A percentile compares a stretch with the other conserved stretches of the same genome.
Evolutionary conservation across 208 protist genomes (phyloP).

Genomic region (Lotmaria passim): DNA sequence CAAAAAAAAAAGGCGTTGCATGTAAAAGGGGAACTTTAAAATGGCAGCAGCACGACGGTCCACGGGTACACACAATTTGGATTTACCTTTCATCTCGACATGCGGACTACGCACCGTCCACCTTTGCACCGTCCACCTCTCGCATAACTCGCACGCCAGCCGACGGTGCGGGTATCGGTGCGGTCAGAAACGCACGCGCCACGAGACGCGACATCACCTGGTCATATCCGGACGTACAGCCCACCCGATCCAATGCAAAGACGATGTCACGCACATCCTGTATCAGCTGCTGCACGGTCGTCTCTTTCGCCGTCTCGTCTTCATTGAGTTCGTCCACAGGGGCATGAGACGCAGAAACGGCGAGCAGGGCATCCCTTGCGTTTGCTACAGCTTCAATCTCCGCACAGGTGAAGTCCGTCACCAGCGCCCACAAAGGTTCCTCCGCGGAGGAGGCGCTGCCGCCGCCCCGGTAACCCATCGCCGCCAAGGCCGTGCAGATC

Average conservation of each 20-base stretch:
- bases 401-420: slow-evolving; percentile 42
- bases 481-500: slow-evolving; percentile 48
- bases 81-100: no score
- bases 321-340: neutral
- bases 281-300: neutral
- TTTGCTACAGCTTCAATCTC: slow-evolving; percentile 23
- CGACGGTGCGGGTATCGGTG: slow-evolving; percentile 63
- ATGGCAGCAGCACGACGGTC: no score
- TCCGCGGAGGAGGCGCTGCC: slow-evolving; percentile 24
- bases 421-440: slow-evolving; percentile 50
- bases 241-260: slow-evolving; percentile 77
- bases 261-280: slow-evolving; percentile 57
- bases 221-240: slow-evolving; percentile 49
- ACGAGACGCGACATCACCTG: slow-evolving; percentile 71
- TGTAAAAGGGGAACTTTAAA: no score
- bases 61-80: no score
- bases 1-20: no score
- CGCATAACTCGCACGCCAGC: slow-evolving; percentile 39
- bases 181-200: slow-evolving; percentile 34
- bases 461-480: slow-evolving; percentile 47
- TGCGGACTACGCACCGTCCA: neutral
- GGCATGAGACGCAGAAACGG: neutral
- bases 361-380: slow-evolving; percentile 1
- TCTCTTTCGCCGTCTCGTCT: neutral
- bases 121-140: neutral